A percentile compares a stretch with the other conserved stretches of the same genome.
Conservation (phyloP, 2,329 filamentous ascomycete genomes). For the Neofusicoccum sp. region DNA sequence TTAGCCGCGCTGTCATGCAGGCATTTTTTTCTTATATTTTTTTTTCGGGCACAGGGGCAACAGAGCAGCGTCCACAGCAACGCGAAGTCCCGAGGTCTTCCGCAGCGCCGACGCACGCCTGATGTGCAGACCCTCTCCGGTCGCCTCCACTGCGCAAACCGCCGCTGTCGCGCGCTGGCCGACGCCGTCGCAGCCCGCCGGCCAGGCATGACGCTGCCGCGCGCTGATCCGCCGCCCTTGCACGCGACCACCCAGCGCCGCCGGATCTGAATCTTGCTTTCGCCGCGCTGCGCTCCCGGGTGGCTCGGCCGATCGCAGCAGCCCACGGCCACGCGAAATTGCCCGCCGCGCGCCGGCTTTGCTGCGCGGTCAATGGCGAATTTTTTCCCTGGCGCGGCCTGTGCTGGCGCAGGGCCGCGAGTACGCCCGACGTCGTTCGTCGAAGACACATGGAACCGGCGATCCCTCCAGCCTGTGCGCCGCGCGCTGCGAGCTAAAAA, state of each 20-base stretch:
- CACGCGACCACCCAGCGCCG: neutral
- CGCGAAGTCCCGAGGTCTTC: neutral
- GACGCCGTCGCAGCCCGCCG: neutral
- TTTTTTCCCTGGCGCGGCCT: neutral
- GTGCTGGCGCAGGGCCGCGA: neutral
- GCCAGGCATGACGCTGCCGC: neutral
- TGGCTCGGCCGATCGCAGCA: neutral
- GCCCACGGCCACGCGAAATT: neutral
- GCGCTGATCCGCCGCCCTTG: neutral
- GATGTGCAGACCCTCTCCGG: neutral
- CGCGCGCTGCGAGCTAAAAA: neutral
- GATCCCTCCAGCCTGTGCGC: neutral
- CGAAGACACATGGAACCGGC: conserved; percentile 3
- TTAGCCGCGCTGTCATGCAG: no score
- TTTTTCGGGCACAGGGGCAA: neutral
- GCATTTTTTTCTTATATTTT: neutral
- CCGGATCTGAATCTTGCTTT: neutral
- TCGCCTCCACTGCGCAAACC: neutral
- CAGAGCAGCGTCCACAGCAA: no score
- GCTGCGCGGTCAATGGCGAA: neutral
- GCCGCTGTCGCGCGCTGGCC: neutral
- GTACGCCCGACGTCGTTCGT: neutral
- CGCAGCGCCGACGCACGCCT: neutral
- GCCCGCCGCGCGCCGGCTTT: neutral
- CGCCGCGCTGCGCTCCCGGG: neutral